phyloP scores from a whole-genome alignment of 805 yeast genomes.

The Candida bentonensis region DNA sequence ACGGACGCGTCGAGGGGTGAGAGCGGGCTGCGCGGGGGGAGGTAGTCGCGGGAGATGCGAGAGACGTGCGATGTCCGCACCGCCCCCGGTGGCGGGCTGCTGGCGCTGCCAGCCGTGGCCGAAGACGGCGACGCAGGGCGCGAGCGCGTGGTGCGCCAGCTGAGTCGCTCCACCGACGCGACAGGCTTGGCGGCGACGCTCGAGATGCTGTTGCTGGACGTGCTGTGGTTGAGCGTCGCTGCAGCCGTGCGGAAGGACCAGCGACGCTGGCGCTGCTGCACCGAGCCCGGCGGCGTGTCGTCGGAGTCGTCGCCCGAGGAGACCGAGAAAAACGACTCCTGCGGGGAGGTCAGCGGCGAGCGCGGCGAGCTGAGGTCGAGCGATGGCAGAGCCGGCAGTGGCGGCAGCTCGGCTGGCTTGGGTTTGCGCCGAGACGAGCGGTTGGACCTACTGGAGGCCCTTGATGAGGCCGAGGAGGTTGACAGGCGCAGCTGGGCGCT shows the following conservation, averaged over 20 bases:
- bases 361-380: constrained; percentile 3
- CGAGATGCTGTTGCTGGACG: not conserved
- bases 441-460: not conserved
- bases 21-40: not conserved
- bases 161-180: no score
- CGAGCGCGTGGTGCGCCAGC: no score
- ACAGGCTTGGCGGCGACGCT: no score
- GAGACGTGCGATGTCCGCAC: no score
- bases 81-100: not conserved
- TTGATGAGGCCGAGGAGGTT: not conserved
- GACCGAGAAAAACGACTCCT: not conserved
- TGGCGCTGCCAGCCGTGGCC: constrained; percentile 1
- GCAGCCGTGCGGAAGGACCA: not conserved
- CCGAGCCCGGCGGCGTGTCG: not conserved
- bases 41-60: not conserved
- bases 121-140: not conserved
- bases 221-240: not conserved
- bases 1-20: not conserved
- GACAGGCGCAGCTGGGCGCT: not conserved
- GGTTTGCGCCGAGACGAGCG: not conserved
- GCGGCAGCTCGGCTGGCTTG: constrained; percentile 6
- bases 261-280: not conserved
- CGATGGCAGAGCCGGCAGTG: constrained; percentile 8
- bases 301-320: not conserved
- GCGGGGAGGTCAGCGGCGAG: constrained; percentile 1